Percentiles rank a stretch among this genome's conserved stretches.
Evolutionary conservation across 1,284 basidiomycete genomes (phyloP).

Genomic region (Ganoderma resinaceum): DNA sequence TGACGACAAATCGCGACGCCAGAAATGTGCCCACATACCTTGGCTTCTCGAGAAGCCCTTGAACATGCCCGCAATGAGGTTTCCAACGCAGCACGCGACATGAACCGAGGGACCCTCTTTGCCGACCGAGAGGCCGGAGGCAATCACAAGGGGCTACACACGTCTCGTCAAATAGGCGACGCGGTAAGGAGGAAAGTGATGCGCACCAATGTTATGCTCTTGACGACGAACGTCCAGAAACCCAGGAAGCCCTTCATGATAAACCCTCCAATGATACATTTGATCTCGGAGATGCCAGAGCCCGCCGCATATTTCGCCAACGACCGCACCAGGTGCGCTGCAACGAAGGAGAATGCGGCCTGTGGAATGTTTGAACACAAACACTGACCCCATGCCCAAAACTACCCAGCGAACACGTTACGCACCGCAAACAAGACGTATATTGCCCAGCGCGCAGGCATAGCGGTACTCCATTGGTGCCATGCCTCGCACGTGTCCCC

Average conservation of each 20-base stretch:
- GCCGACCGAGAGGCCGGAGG: constrained; percentile 95
- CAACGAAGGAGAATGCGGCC: constrained; percentile 82
- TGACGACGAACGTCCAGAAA: constrained; percentile 89
- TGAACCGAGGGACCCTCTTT: constrained; percentile 99
- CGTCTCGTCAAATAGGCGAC: not conserved
- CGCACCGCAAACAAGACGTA: constrained; percentile 91
- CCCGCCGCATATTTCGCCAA: constrained; percentile 97
- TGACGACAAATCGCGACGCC: not conserved
- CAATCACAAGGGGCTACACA: constrained; percentile 91
- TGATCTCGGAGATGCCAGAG: constrained; percentile 99
- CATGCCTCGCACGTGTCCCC: constrained; percentile 87
- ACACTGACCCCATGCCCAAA: not conserved
- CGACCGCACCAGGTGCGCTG: constrained; percentile 87
- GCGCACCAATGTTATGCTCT: constrained; percentile 89
- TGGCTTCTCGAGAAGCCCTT: constrained; percentile 87
- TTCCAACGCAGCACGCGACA: constrained; percentile 94
- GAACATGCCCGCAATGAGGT: constrained; percentile 86
- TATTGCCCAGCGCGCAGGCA: constrained; percentile 80
- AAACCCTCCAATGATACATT: constrained; percentile 97
- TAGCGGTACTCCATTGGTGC: constrained; percentile 89
- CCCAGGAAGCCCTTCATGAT: constrained; percentile 96
- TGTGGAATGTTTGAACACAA: constrained; percentile 39
- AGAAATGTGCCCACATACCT: constrained; percentile 51
- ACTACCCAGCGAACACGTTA: constrained; percentile 25
- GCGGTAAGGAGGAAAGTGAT: not conserved